A percentile compares a stretch with the other conserved stretches of the same genome.
phyloP scores from a whole-genome alignment of 305 asterid species.

The Ajuga reptans region DNA sequence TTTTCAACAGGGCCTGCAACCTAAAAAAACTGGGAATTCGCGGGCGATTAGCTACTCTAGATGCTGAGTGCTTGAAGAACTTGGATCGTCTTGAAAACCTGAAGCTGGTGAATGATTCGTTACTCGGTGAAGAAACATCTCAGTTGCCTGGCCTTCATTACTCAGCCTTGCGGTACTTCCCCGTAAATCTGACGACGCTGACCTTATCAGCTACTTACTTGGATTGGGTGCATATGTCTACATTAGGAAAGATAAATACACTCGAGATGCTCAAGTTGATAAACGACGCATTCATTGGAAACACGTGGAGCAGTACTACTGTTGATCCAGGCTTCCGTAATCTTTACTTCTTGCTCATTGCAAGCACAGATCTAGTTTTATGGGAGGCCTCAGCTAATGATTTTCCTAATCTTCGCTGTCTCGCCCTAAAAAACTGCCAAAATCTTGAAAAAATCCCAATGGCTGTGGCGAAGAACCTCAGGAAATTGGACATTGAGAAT shows the following conservation, averaged over 20 bases:
- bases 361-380: constrained; percentile 10
- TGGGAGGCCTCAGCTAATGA: constrained; percentile 32
- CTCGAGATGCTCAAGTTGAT: constrained; percentile 39
- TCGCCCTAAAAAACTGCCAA: constrained; percentile 30
- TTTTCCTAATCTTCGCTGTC: constrained; percentile 33
- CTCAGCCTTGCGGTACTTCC: constrained; percentile 22
- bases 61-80: not conserved
- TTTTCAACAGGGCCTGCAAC: constrained; percentile 13
- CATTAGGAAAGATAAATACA: constrained; percentile 18
- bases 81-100: constrained; percentile 18
- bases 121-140: not conserved
- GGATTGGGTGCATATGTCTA: constrained; percentile 31
- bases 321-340: not conserved
- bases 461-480: constrained; percentile 10
- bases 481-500: constrained; percentile 22
- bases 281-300: constrained; percentile 29
- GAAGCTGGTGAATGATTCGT: constrained; percentile 35
- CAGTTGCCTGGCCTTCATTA: constrained; percentile 20
- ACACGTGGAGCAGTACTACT: not conserved
- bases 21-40: constrained; percentile 23
- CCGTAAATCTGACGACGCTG: constrained; percentile 23
- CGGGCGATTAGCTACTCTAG: constrained; percentile 18
- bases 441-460: constrained; percentile 28
- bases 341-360: constrained; percentile 34
- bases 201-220: constrained; percentile 27